Base-by-base conservation (phyloP, 2,329 filamentous ascomycete species). In the Pleoardoris graminearum region DNA sequence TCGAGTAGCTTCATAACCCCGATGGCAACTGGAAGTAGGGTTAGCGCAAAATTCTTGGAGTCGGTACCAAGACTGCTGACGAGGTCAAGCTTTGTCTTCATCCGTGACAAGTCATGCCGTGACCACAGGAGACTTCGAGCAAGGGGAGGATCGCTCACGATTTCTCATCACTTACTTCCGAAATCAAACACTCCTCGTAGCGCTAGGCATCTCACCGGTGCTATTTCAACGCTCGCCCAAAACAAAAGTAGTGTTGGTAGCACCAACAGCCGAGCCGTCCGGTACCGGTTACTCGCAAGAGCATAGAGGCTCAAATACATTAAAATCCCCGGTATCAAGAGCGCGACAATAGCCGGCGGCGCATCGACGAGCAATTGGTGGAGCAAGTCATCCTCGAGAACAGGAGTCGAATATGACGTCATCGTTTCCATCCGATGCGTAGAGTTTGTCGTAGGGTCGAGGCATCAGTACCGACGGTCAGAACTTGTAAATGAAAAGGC, bases 1-100 rank as follows among this genome's bases (percentile, higher is more conserved):
- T 77, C 75, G 11, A 77, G 65, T 11, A 70, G 50, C 56, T 76
- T 77, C 73, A 77, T 75, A 45, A 65, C 67, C 1, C 68, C 72
- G 50, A 73, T 70, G 17, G 67, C 69, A 59, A 72, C 74, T 71
- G 55, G 12, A 29, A 32, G 16, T 3, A 8, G 17, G 14, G 42
- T 41, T 27, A 32, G 36, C 21, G 30, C 10, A 42, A 8, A 11
- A 12, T 4, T 17, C 4, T 33, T 4, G 12, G 14, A 7, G 14
- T 33, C 10, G 10, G 25, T 27, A 10, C 25, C 10, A 27, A n/a
- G n/a, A n/a, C n/a, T n/a, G n/a, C n/a, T n/a, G n/a, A n/a, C n/a
- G n/a, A n/a, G n/a, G n/a, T n/a, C n/a, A n/a, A n/a, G n/a, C n/a
- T n/a, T n/a, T n/a, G n/a, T n/a, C n/a, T n/a, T n/a, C n/a, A n/a